Percentiles rank a stretch among this genome's conserved stretches.
Conservation (phyloP, 2,329 filamentous ascomycete species). For the Sporothrix brunneoviolacea region DNA sequence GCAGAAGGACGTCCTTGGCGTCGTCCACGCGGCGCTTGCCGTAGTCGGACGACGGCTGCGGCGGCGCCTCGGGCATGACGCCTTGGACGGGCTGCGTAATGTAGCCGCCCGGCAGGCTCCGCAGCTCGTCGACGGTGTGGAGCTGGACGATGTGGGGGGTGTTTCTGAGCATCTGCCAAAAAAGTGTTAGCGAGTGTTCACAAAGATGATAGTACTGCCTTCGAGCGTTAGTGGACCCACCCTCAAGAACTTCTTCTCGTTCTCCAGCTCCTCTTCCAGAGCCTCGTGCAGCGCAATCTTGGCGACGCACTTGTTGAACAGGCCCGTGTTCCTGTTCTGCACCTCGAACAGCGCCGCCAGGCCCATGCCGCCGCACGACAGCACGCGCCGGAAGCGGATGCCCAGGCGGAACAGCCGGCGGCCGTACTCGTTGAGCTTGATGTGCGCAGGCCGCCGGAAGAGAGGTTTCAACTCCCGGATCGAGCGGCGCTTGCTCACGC, state of each 20-base stretch:
- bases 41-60: not conserved
- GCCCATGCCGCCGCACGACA: constrained; percentile 16
- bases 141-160: constrained; percentile 13
- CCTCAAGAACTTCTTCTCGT: constrained; percentile 3
- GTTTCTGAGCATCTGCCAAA: not conserved
- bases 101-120: not conserved
- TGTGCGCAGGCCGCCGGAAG: not conserved
- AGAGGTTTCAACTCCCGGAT: not conserved
- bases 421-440: not conserved
- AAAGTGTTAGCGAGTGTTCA: not conserved
- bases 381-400: constrained; percentile 14
- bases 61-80: constrained; percentile 1
- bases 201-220: too few relatives aligned
- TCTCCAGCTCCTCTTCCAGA: not conserved
- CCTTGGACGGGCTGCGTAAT: not conserved
- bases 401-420: constrained; percentile 4
- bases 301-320: constrained; percentile 14
- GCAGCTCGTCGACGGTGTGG: constrained; percentile 7
- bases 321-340: not conserved
- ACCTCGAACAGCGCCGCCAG: constrained; percentile 16
- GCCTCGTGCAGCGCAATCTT: constrained; percentile 6
- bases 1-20: constrained; percentile 8
- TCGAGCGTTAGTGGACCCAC: not conserved
- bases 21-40: not conserved
- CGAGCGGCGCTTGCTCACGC: not conserved